Evolutionary conservation across 2,329 filamentous ascomycete species (phyloP).

Genomic region (Curvularia lunata): DNA sequence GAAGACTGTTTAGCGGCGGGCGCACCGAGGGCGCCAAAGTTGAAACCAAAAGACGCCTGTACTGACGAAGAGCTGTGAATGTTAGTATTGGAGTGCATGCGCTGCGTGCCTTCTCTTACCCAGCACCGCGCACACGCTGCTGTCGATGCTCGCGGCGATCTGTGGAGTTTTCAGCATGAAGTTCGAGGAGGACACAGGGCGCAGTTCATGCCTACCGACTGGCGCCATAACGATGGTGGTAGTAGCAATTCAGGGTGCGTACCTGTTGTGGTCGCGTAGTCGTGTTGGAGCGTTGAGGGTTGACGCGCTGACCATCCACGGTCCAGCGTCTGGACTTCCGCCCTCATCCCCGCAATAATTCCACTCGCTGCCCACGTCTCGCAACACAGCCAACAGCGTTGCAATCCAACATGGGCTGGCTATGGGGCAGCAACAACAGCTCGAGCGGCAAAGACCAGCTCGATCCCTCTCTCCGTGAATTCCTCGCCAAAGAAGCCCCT

Average conservation of each 20-base stretch:
- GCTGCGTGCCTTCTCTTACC: conserved; percentile 50
- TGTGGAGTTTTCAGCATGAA: conserved; percentile 29
- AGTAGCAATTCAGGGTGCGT: conserved; percentile 22
- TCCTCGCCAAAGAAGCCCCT: conserved; percentile 81
- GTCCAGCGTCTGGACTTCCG: conserved; percentile 7
- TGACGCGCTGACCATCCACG: conserved; percentile 25
- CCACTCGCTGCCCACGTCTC: conserved; percentile 7
- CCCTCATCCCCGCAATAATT: conserved; percentile 24
- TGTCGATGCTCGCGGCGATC: conserved; percentile 61
- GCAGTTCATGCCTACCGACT: conserved; percentile 28
- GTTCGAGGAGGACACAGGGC: too few species aligned
- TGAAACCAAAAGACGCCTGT: conserved; percentile 59
- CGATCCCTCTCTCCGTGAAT: conserved; percentile 82
- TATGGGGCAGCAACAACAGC: conserved; percentile 58
- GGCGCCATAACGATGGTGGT: conserved; percentile 41
- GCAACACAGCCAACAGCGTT: conserved; percentile 3
- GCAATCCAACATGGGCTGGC: conserved; percentile 63
- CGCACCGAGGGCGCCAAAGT: conserved; percentile 32
- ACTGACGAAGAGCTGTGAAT: conserved; percentile 54
- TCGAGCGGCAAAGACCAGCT: conserved; percentile 69
- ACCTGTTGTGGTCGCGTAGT: conserved; percentile 24
- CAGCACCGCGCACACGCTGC: conserved; percentile 64
- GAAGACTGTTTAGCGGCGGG: conserved; percentile 34
- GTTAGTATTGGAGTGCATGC: conserved; percentile 26
- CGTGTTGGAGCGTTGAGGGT: conserved; percentile 26